A percentile compares a stretch with the other conserved stretches of the same genome.
Evolutionary conservation across 2,329 filamentous ascomycete species (phyloP).

Genomic region (Ceratocystis alfenasii): DNA sequence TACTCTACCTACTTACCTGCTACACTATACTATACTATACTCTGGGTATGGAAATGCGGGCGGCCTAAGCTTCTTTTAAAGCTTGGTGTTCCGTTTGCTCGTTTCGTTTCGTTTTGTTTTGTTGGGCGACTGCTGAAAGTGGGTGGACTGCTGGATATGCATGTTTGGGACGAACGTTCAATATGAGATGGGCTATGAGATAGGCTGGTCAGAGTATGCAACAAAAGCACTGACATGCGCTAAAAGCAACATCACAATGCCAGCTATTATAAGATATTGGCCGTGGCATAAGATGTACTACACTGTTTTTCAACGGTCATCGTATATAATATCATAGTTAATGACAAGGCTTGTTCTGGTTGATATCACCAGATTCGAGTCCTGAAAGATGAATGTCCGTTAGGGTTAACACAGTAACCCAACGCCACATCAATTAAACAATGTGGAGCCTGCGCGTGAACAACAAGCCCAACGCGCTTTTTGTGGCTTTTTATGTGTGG

Average conservation of each 20-base stretch:
- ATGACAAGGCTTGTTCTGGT: too few relatives aligned
- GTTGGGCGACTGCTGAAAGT: neutral
- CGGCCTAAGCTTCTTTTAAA: constrained; percentile 3
- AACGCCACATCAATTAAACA: constrained; percentile 16
- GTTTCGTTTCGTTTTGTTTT: constrained; percentile 9
- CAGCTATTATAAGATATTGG: neutral
- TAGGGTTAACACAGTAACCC: too few relatives aligned
- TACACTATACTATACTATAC: neutral
- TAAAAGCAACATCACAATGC: neutral
- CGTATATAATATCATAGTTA: too few relatives aligned
- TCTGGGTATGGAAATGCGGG: neutral
- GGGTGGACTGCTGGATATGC: neutral
- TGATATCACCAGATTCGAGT: too few relatives aligned
- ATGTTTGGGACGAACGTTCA: neutral
- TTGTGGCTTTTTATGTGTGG: neutral
- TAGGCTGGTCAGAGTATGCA: neutral
- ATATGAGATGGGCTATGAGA: neutral
- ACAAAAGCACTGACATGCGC: neutral
- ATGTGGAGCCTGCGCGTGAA: constrained; percentile 5
- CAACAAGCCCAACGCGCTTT: neutral
- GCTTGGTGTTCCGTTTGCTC: neutral
- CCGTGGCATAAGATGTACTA: neutral
- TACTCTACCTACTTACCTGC: neutral
- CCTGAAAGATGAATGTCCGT: too few relatives aligned
- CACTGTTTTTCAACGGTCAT: too few relatives aligned